These are phyloP conservation scores for Rhododendron molle DNA, from an alignment of 148 eudicot genomes.

Conservation along the genomic window DNA sequence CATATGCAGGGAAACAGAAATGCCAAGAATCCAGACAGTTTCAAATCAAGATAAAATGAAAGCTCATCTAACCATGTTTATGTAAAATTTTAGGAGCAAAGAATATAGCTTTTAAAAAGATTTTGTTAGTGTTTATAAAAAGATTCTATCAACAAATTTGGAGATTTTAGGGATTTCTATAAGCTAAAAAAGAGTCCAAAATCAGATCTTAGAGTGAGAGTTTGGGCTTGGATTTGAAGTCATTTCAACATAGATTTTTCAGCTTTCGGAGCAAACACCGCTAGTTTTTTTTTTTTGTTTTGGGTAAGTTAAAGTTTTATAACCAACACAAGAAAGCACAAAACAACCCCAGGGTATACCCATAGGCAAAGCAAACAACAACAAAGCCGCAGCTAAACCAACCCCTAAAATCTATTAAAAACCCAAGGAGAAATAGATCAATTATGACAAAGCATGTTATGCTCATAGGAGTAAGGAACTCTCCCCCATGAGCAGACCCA, in stretches of 20 bases:
- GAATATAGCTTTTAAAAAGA: not conserved
- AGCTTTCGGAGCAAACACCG: not conserved
- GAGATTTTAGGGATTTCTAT: not conserved
- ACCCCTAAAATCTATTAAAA: too few relatives aligned
- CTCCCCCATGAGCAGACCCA: too few relatives aligned
- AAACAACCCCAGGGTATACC: too few relatives aligned
- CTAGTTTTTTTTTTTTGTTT: not conserved
- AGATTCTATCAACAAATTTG: not conserved
- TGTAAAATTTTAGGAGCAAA: not conserved
- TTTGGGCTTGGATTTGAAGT: not conserved
- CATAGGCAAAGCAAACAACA: too few relatives aligned
- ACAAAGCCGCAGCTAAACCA: too few relatives aligned
- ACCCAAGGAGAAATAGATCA: too few relatives aligned
- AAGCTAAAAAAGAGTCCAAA: not conserved
- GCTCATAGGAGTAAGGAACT: too few relatives aligned
- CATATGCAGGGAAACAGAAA: not conserved
- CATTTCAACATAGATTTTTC: not conserved
- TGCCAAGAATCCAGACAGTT: not conserved
- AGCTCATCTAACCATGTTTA: not conserved
- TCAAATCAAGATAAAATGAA: not conserved
- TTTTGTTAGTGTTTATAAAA: not conserved
- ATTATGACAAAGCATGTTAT: too few relatives aligned
- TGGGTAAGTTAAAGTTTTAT: too few relatives aligned
- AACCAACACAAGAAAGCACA: too few relatives aligned
- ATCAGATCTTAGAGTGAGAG: not conserved